Base-by-base conservation (phyloP, 2,329 filamentous ascomycete genomes). In the Pyrenophora tritici-repentis region DNA sequence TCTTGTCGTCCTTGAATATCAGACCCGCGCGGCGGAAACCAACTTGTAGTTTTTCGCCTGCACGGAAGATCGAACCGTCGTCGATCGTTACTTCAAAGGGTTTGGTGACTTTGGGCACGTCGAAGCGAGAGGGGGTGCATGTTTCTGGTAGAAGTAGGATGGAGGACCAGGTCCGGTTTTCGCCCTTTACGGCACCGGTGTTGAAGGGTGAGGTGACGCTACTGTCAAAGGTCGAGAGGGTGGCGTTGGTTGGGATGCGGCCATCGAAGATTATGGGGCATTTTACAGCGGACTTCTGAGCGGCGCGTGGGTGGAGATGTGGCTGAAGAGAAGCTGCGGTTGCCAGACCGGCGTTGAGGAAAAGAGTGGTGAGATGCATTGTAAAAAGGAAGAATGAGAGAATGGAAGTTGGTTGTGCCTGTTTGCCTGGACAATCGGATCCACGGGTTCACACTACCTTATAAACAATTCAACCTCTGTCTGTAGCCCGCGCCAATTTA, bases 231-330 rank as follows among this genome's bases (percentile, higher is more conserved):
- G 54, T 50, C 3, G 48, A 6, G 14, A 63, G 56, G 8, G 61
- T 58, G 9, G 56, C 43, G 37, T 66, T 67, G 10, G 43, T 17
- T 10, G 41, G 49, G 17, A 70, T 43, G 18, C 65, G 63, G n/a
- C 63, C 65, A 42, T 69, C 67, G 45, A 70, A 66, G 36, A 69
- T 63, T 9, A 70, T 42, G n/a, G 66, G 66, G 22, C 66, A 68
- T 56, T 62, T 52, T 2, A 61, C 58, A 10, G 36, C 10, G 16
- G 33, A 2, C 9, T 29, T 35, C 4, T 33, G 18, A 24, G 20
- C 7, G 39, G 26, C 26, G 10, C 18, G n/a, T 10, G n/a, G 3
- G n/a, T 20, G 26, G 8, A 7, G 47, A 6, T 16, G 18, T 29
- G 4, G 4, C 14, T 35, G 24, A 26, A 29, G 18, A 13, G 13